These are phyloP conservation scores for Mycena crocata DNA, from an alignment of 768 basidiomycete species.

Conservation along the genomic window DNA sequence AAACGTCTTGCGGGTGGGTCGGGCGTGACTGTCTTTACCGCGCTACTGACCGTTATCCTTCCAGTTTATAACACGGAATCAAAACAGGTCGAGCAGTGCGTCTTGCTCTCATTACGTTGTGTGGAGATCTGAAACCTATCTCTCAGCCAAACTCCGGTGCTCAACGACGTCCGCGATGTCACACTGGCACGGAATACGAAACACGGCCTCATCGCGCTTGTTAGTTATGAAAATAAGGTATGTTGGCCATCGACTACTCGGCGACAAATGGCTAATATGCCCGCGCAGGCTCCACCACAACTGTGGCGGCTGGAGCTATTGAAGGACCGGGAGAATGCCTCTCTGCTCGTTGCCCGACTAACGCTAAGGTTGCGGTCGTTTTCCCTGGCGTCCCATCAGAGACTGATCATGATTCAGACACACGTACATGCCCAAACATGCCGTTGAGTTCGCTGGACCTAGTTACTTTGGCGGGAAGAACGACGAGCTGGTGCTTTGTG, in stretches of 20 bases:
- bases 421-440: slow-evolving; percentile 76
- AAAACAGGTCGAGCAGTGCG: slow-evolving; percentile 75
- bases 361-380: slow-evolving; percentile 49
- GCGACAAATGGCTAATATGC: background rate
- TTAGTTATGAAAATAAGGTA: slow-evolving; percentile 82
- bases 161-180: slow-evolving; percentile 80
- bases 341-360: slow-evolving; percentile 49
- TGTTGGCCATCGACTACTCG: background rate
- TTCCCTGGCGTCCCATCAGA: background rate
- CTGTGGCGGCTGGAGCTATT: slow-evolving; percentile 79
- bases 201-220: slow-evolving; percentile 67
- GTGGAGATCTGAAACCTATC: slow-evolving; percentile 16
- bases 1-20: slow-evolving; percentile 78
- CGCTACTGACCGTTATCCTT: background rate
- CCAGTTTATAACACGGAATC: slow-evolving; percentile 76
- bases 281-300: slow-evolving; percentile 76
- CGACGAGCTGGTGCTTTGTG: slow-evolving; percentile 82
- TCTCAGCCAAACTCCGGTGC: slow-evolving; percentile 73
- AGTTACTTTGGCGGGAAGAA: slow-evolving; percentile 87
- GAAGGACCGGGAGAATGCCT: slow-evolving; percentile 60
- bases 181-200: slow-evolving; percentile 64
- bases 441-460: slow-evolving; percentile 81
- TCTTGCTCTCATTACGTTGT: slow-evolving; percentile 5
- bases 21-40: background rate
- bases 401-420: slow-evolving; percentile 54